Evolutionary conservation across 2,329 filamentous ascomycete genomes (phyloP), one percentile per base, ranked within the genome.

Genomic region (Pyrenophora graminea): DNA sequence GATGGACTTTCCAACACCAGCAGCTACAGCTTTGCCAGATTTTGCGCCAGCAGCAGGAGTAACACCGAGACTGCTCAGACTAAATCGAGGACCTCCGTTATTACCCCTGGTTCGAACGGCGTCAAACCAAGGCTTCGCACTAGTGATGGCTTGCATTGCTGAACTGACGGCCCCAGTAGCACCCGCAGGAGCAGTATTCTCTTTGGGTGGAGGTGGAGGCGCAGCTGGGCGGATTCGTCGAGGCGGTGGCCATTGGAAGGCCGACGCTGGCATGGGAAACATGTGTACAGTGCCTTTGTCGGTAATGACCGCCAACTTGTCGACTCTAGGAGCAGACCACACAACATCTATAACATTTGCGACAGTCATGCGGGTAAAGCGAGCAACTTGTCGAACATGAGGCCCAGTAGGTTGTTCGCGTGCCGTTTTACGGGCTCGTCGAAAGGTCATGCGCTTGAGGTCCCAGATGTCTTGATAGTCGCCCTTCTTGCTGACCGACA

Each of bases 281-380:
- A 97, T 83, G 74, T 99, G 94, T 9, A 97, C 86, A 7, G 94
- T 99, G n/a, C 93, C 91, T 62, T 92, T 89, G 66, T 96, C 91
- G 0, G 94, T 97, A 21, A 97, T 85, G 76, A 99, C 86, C 1
- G 92, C 93, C 33, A 95, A 77, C 51, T 89, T 87, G 68, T 96
- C 90, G 18, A 90, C 90, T 48, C 87, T 86, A 3, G 90, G 90
- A 47, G 84, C 82, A 1, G 88, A 88, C 94, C 94, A 99, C 3
- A 86, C 85, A 36, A 96, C 89, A 66, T 97, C 93, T 18, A 97
- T 84, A 48, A 97, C 90, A 46, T 90, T 89, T 3, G 94, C 91
- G 41, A 93, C 88, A 2, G 93, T 97, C 83, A 97, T 88, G 34
- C 94, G 86, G 17, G 90, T 90, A 68, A 96, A 97, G 53, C 92